A percentile compares a stretch with the other conserved stretches of the same genome.
These are phyloP conservation scores for Claviceps pazoutovae DNA, from an alignment of 2,329 filamentous ascomycete species.

Conservation along the genomic window DNA sequence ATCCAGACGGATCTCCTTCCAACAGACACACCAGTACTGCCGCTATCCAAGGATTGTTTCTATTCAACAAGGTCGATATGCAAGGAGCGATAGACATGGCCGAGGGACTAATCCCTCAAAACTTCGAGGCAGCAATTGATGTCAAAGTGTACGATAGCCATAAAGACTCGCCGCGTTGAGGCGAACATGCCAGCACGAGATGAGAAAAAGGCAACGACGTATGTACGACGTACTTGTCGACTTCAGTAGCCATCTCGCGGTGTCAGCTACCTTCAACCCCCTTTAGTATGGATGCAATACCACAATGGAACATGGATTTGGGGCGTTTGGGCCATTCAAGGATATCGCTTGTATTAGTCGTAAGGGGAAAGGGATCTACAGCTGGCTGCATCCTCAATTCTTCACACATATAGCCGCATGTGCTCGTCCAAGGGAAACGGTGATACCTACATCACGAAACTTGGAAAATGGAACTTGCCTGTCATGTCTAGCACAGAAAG, in stretches of 20 bases:
- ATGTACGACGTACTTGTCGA: not conserved
- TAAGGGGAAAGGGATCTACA: not conserved
- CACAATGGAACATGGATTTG: not conserved
- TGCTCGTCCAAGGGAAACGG: not conserved
- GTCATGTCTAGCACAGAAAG: not conserved
- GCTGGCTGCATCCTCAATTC: not conserved
- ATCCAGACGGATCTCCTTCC: conserved; percentile 30
- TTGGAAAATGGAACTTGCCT: not conserved
- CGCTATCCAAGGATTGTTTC: conserved; percentile 81
- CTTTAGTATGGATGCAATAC: not conserved
- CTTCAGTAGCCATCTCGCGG: not conserved
- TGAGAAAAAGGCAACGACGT: not conserved
- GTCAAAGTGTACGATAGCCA: not conserved
- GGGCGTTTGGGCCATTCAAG: not conserved
- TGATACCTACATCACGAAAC: not conserved
- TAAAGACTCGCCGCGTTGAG: not conserved
- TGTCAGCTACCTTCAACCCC: not conserved
- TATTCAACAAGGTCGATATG: conserved; percentile 89
- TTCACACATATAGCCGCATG: not conserved
- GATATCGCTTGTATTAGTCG: not conserved
- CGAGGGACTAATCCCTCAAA: conserved; percentile 47
- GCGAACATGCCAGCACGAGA: not conserved
- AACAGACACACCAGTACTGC: conserved; percentile 63
- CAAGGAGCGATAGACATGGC: conserved; percentile 74
- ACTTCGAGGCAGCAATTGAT: conserved; percentile 33